These are phyloP conservation scores for Collybia mongolica DNA, from an alignment of 768 basidiomycete species.

Conservation along the genomic window DNA sequence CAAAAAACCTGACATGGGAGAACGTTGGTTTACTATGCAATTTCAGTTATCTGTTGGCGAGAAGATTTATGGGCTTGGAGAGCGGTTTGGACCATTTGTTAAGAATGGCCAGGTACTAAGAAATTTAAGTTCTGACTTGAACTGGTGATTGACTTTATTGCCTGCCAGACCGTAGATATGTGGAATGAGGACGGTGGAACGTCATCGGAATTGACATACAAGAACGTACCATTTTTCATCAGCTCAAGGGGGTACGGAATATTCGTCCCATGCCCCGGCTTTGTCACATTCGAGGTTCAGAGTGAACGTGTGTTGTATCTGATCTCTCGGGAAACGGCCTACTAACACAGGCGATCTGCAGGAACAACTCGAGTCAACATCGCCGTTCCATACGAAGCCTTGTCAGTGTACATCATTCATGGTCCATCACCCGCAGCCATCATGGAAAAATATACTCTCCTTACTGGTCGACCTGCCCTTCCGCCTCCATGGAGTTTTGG, in stretches of 20 bases:
- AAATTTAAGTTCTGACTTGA: background rate
- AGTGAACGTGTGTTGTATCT: constrained; percentile 33
- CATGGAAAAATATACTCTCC: constrained; percentile 29
- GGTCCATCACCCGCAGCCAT: constrained; percentile 31
- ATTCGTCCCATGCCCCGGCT: constrained; percentile 44
- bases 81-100: constrained; percentile 44
- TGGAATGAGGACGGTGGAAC: constrained; percentile 49
- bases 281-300: constrained; percentile 46
- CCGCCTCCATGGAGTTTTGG: constrained; percentile 50
- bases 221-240: constrained; percentile 35
- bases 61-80: constrained; percentile 45
- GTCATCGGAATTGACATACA: constrained; percentile 31
- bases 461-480: constrained; percentile 40
- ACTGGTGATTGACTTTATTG: background rate
- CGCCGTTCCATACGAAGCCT: constrained; percentile 36
- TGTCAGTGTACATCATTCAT: constrained; percentile 40
- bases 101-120: constrained; percentile 39
- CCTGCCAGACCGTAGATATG: constrained; percentile 28
- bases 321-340: constrained; percentile 5
- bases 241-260: constrained; percentile 44
- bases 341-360: background rate
- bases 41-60: constrained; percentile 40
- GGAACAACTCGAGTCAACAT: constrained; percentile 28
- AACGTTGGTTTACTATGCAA: constrained; percentile 29
- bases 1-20: constrained; percentile 19